These are phyloP conservation scores for Aspergillus fijiensis DNA, from an alignment of 2,329 filamentous ascomycete species.

Conservation along the genomic window DNA sequence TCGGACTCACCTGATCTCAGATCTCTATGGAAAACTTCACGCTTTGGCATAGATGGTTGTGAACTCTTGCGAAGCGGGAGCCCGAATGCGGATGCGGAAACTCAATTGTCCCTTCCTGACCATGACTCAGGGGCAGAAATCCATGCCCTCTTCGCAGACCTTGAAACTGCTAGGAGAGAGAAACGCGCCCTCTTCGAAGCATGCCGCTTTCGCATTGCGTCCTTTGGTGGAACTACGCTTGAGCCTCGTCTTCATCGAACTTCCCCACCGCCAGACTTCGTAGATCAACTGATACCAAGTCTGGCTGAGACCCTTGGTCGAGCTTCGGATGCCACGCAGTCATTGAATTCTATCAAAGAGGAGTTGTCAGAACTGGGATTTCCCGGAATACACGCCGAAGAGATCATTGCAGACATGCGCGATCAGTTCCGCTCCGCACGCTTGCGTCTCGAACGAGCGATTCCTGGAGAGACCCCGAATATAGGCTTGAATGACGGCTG, in stretches of 20 bases:
- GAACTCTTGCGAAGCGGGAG: conserved; percentile 15
- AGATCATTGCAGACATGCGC: conserved; percentile 39
- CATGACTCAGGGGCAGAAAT: conserved; percentile 27
- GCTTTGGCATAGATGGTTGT: conserved; percentile 20
- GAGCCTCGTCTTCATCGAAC: conserved; percentile 25
- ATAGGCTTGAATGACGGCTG: conserved; percentile 39
- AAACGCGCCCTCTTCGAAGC: conserved; percentile 42
- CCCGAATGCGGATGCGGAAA: conserved; percentile 18
- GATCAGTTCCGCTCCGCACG: conserved; percentile 44
- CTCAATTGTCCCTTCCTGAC: conserved; percentile 18
- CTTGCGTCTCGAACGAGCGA: conserved; percentile 43
- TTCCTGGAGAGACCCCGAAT: conserved; percentile 46
- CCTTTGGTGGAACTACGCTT: conserved; percentile 23
- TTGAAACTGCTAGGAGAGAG: conserved; percentile 41
- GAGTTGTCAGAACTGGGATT: conserved; percentile 44
- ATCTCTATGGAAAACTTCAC: conserved; percentile 9
- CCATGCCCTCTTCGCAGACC: conserved; percentile 33
- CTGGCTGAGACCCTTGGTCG: conserved; percentile 37
- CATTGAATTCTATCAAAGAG: conserved; percentile 36
- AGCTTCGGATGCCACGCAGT: conserved; percentile 39
- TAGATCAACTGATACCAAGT: conserved; percentile 38
- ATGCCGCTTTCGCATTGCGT: conserved; percentile 34
- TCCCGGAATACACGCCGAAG: conserved; percentile 27
- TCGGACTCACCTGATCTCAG: conserved; percentile 36
- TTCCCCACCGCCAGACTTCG: conserved; percentile 40